phyloP scores from a whole-genome alignment of 1,284 basidiomycete species.

The Leccinum griseonigrum region DNA sequence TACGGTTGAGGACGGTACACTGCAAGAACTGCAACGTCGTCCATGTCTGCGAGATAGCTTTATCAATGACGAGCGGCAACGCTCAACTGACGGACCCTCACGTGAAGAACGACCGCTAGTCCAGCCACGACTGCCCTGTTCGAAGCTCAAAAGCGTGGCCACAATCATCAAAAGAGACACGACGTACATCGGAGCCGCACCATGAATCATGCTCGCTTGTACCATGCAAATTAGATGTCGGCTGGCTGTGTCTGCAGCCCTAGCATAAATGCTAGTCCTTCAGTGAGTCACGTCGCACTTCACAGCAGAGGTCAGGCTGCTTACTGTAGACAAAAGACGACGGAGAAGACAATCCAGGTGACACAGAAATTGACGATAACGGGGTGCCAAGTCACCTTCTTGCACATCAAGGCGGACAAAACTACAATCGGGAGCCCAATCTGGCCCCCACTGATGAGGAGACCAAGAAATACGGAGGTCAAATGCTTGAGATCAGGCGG shows the following conservation, averaged over 20 bases:
- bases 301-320: conserved; percentile 22
- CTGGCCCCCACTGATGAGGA: conserved; percentile 49
- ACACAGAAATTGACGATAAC: conserved; percentile 53
- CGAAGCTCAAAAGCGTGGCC: not conserved
- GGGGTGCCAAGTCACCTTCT: conserved; percentile 41
- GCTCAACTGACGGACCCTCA: conserved; percentile 19
- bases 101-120: conserved; percentile 49
- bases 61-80: conserved; percentile 5
- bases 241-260: conserved; percentile 19
- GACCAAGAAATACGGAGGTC: conserved; percentile 38
- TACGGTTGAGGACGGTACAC: conserved; percentile 9
- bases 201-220: conserved; percentile 53
- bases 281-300: conserved; percentile 2
- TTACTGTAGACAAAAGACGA: conserved; percentile 50
- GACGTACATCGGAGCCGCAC: conserved; percentile 51
- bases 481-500: conserved; percentile 23
- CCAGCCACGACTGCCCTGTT: conserved; percentile 47
- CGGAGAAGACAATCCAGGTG: conserved; percentile 53
- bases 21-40: conserved; percentile 31
- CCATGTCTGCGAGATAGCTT: conserved; percentile 37
- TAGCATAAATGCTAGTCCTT: conserved; percentile 37
- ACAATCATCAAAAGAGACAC: not conserved
- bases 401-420: conserved; percentile 44
- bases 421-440: conserved; percentile 48
- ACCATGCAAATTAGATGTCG: conserved; percentile 39